phyloP scores from a whole-genome alignment of 2,329 filamentous ascomycete species.

The Fusarium sp. region DNA sequence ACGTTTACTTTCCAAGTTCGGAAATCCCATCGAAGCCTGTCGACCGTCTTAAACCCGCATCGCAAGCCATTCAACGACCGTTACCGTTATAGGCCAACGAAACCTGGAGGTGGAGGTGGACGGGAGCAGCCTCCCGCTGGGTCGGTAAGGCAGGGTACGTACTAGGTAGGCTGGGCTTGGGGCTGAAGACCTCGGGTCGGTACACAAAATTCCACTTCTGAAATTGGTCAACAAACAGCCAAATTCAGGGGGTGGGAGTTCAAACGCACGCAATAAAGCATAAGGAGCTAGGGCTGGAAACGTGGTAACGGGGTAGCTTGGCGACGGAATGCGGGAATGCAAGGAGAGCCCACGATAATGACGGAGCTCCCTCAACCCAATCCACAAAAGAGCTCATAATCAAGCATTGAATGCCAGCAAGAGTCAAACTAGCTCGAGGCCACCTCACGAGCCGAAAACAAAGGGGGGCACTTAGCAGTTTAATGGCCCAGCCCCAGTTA shows the following conservation, averaged over 20 bases:
- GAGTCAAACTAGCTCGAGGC: constrained; percentile 24
- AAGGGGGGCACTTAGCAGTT: constrained; percentile 20
- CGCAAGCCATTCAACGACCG: constrained; percentile 25
- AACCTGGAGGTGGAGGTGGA: constrained; percentile 11
- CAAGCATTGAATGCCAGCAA: constrained; percentile 21
- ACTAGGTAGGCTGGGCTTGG: constrained; percentile 7
- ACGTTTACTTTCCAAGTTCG: constrained; percentile 30
- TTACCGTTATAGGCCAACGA: constrained; percentile 19
- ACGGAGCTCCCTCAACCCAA: constrained; percentile 29
- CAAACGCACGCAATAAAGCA: constrained; percentile 23
- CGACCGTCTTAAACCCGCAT: constrained; percentile 18
- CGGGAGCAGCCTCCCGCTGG: constrained; percentile 24
- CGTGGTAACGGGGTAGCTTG: constrained; percentile 35
- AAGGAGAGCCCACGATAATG: constrained; percentile 33
- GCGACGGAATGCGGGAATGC: constrained; percentile 36
- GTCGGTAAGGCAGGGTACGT: constrained; percentile 13
- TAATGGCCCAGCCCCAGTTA: constrained; percentile 16
- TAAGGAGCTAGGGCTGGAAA: constrained; percentile 33
- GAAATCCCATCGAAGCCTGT: constrained; percentile 27
- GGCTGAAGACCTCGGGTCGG: constrained; percentile 31
- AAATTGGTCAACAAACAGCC: constrained; percentile 6
- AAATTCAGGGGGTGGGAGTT: constrained; percentile 14
- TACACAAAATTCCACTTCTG: constrained; percentile 22
- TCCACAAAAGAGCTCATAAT: constrained; percentile 25
- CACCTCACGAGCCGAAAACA: constrained; percentile 21